Evolutionary conservation across 73 alveolate species (phyloP), one percentile per base, ranked within the genome.

Genomic region (Stentor roeselii): DNA sequence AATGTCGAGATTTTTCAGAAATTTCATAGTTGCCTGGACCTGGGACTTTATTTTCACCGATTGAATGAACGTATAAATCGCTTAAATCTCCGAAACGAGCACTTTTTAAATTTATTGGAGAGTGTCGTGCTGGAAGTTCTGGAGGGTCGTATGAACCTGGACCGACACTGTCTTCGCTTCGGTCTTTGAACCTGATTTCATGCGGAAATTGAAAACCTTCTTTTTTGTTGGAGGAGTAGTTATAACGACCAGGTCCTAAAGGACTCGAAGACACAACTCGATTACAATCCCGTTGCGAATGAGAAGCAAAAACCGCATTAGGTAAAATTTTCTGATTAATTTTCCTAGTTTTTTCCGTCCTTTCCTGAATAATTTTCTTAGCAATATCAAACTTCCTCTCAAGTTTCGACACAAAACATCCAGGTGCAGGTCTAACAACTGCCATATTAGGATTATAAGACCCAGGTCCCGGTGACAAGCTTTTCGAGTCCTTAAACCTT

Each of bases 221-320:
- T 11, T 6, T 21, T 50, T 50, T 50, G 6, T 11, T 50, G 6
- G 67, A 21, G 67, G 67, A 11, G 6, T 50, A 36, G 15, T 67
- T 40, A 67, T 67, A 67, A 67, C 41, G n/a, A 1, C 80, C 80
- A 27, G 80, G 80, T 36, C 80, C 80, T 21, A 67, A 14, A 27
- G n/a, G 80, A 21, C 27, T 34, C 21, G 27, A 0, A 1, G 37
- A 14, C 14, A 30, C 14, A 27, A 32, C 27, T 67, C 34, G 21
- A 21, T 21, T 2, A 32, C 80, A 67, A 1, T 67, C 80, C 34
- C 80, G 21, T 67, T 1, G 0, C 34, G 80, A 21, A 67, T 40
- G 27, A 1, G 80, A 67, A 15, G 11, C 37, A 2, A 67, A 67
- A 67, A 67, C 37, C 14, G 80, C 41, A 32, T 40, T 67, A 27